Evolutionary conservation across 805 yeast genomes (phyloP), one percentile per base, ranked within the genome.

Genomic region (Ogataea ramenticola): DNA sequence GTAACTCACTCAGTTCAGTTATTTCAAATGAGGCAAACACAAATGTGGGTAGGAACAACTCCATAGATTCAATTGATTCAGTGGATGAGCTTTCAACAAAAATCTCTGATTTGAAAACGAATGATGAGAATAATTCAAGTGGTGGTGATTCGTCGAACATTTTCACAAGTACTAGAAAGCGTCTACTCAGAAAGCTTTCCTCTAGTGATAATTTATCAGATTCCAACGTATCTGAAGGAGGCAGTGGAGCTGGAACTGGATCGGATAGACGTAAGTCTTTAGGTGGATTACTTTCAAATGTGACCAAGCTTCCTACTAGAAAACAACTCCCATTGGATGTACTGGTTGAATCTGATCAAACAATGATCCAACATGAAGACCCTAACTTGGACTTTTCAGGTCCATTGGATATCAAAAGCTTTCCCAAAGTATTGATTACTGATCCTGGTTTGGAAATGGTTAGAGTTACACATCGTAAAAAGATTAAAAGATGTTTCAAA

Each of bases 391-490:
- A 20, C 1, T 51, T 42, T 24, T 17, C 43, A 3, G 42, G 38
- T 10, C 60, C 58, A 3, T 31, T 57, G 5, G 62, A 57, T 37
- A 50, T 57, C 33, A 56, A 56, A 17, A 55, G 66, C 0, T 61
- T 70, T 12, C 75, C 83, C 0, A 68, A 75, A 0, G 70, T 70
- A 3, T 62, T 72, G n/a, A 57, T 79, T 5, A 33, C 37, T 12
- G 63, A 70, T 10, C 70, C 67, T 3, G 95, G 95, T 0, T 56
- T 86, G 15, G 73, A 80, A 2, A 64, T 87, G 47, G 58, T 84
- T 26, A 73, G 87, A 51, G 75, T 87, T 17, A 85, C 95, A 2
- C 82, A 79, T 43, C 77, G 77, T 49, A 85, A 87, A 50, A 75
- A 73, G 50, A 77, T 80, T 19, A 77, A 78, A 52, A 67, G 87